Base-by-base conservation (phyloP, 2,329 filamentous ascomycete species). In the Elsinoe necatrix region DNA sequence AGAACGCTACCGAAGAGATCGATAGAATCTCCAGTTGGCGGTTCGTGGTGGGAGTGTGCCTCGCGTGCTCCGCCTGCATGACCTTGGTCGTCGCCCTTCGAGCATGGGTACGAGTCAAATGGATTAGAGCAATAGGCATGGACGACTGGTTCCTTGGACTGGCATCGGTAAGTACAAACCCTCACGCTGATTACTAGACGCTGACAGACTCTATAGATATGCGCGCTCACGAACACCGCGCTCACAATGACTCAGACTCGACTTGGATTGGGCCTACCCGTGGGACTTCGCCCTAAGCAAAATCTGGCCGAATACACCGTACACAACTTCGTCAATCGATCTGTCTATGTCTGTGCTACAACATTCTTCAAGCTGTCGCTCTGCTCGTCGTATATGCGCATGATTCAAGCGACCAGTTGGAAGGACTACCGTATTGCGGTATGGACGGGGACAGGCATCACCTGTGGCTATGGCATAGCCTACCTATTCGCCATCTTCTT, bases 401-500 rank as follows among this genome's bases (percentile, higher is more conserved):
- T 50, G 27, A 50, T 50, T 9, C 23, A 3, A 50, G 9, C 23
- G n/a, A 31, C 25, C 5, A 34, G 12, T 11, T 50, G 8, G n/a
- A 31, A 20, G 11, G 25, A 50, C 25, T 50, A 50, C 25, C 25
- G 45, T 11, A 50, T 50, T 14, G 45, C 45, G 12, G 45, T 50
- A 2, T 50, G 45, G 45, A 16, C 21, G 6, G 45, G 23, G 1
- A 50, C 45, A 2, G 45, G 45, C 25, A 50, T 50, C 45, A 50
- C 45, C 11, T 18, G 25, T 2, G 16, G 25, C 25, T 50, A 25
- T 16, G 45, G 45, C 7, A 34, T 50, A 8, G 23, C 45, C 4
- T 50, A 50, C n/a, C 29, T 45, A 12, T 23, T 47, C 27, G 27
- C 34, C n/a, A 56, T 56, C 31, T n/a, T 56, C n/a, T 56, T 56